These are phyloP conservation scores for Haemoproteus tartakovskyi DNA, from an alignment of 169 alveolate genomes.

Conservation along the genomic window DNA sequence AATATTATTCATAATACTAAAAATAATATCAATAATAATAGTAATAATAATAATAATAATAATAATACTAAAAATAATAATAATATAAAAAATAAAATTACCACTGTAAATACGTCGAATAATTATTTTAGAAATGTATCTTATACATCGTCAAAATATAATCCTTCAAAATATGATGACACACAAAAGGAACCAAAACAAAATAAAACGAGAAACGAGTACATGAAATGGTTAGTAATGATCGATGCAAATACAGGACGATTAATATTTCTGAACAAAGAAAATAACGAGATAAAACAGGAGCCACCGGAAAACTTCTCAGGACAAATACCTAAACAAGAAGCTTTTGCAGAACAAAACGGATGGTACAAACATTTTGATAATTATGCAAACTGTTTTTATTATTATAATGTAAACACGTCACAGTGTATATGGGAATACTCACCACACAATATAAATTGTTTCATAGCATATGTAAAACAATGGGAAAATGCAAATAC, in stretches of 20 bases:
- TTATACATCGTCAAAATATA: too few species aligned
- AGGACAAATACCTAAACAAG: constrained; percentile 6
- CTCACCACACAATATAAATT: constrained; percentile 9
- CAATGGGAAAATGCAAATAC: constrained; percentile 11
- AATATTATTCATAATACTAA: neutral
- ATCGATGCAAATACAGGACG: constrained; percentile 51
- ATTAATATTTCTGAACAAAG: constrained; percentile 15
- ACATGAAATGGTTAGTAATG: constrained; percentile 21
- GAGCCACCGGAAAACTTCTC: constrained; percentile 26
- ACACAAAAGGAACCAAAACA: too few species aligned
- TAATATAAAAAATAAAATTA: too few species aligned
- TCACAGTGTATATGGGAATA: constrained; percentile 48
- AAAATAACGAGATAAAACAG: constrained; percentile 12
- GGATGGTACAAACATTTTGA: constrained; percentile 64
- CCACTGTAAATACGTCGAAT: too few species aligned
- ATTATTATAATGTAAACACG: constrained; percentile 35
- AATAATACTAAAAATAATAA: too few species aligned
- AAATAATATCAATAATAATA: constrained; percentile 7
- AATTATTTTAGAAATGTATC: too few species aligned
- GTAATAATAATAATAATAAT: neutral
- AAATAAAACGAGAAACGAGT: too few species aligned
- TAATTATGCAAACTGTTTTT: constrained; percentile 25
- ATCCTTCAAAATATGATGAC: too few species aligned
- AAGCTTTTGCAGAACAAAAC: constrained; percentile 43
- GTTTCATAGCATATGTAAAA: constrained; percentile 3